These are phyloP conservation scores for Pseudogymnoascus sp. DNA, from an alignment of 2,329 filamentous ascomycete genomes.

Conservation along the genomic window DNA sequence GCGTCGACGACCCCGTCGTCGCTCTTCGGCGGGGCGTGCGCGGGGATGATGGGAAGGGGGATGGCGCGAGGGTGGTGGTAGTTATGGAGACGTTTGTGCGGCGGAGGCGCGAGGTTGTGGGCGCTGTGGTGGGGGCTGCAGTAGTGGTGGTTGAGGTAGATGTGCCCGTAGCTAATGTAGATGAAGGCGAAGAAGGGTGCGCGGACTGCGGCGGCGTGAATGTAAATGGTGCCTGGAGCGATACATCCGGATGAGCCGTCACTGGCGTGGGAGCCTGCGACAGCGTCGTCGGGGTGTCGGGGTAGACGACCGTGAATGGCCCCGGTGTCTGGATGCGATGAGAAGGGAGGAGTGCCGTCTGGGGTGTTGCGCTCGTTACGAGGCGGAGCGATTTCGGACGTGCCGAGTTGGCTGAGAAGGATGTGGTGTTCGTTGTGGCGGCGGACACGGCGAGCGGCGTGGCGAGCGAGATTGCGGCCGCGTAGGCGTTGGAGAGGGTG, in stretches of 20 bases:
- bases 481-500: constrained; percentile 57
- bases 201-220: constrained; percentile 29
- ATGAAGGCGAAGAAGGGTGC: constrained; percentile 18
- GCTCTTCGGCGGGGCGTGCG: constrained; percentile 32
- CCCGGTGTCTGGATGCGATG: constrained; percentile 27
- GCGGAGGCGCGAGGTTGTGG: not conserved
- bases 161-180: constrained; percentile 20
- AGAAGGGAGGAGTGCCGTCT: constrained; percentile 22
- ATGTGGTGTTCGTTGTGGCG: constrained; percentile 31
- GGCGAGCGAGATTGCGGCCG: constrained; percentile 52
- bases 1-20: constrained; percentile 23
- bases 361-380: constrained; percentile 21
- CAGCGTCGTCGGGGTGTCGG: constrained; percentile 25
- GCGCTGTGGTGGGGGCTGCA: not conserved
- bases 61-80: constrained; percentile 8
- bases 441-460: constrained; percentile 30
- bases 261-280: constrained; percentile 17
- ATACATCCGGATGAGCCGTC: constrained; percentile 15
- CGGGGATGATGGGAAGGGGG: constrained; percentile 26
- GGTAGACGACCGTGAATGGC: constrained; percentile 25
- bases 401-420: constrained; percentile 37
- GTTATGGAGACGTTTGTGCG: not conserved
- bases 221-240: constrained; percentile 18
- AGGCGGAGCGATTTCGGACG: constrained; percentile 24
- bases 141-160: constrained; percentile 13